Evolutionary conservation across 2,329 filamentous ascomycete genomes (phyloP), one percentile per base, ranked within the genome.

Genomic region (Beauveria rudraprayagi): DNA sequence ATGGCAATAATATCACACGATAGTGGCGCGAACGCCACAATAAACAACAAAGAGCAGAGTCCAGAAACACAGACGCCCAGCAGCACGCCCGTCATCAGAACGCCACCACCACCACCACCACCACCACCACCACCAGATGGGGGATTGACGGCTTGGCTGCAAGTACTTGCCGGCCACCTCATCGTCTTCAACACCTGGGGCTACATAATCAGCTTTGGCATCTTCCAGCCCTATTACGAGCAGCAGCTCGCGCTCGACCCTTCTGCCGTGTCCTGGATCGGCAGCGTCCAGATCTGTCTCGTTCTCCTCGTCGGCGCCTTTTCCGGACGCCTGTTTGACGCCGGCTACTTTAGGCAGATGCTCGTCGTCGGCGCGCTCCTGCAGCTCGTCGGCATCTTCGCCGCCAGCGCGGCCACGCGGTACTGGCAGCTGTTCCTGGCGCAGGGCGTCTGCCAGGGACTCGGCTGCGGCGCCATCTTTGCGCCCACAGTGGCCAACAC

Each of bases 401-500:
- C 74, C 66, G 78, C 78, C 9, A 79, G 76, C 37, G 67, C 41
- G 6, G 28, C 44, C 1, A 75, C 67, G 0, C 63, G 67, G 24
- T 81, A 80, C 66, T 81, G 76, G 74, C 77, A 81, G 51, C 62
- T 82, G 0, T 72, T 82, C 34, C 73, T 83, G 0, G 71, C 77
- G 0, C 84, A 87, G 64, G 84, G 82, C 0, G 63, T 87, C 1
- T 83, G 82, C 48, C 76, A 81, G 28, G 83, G 84, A 0, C 70
- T 86, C 1, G 83, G 84, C 1, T 74, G 75, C 66, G 78, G 83
- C 1, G 70, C 84, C 57, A 72, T 85, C 65, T 83, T 84, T 71
- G 76, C 77, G 50, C 78, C 84, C 34, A 78, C 77, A 19, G 66
- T 83, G 40, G 77, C 80, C n/a, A 71, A 85, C 24, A 73, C 84